Evolutionary conservation across 2,329 filamentous ascomycete species (phyloP), one percentile per base, ranked within the genome.

Genomic region (Hymenotorrendiella dingleyae): DNA sequence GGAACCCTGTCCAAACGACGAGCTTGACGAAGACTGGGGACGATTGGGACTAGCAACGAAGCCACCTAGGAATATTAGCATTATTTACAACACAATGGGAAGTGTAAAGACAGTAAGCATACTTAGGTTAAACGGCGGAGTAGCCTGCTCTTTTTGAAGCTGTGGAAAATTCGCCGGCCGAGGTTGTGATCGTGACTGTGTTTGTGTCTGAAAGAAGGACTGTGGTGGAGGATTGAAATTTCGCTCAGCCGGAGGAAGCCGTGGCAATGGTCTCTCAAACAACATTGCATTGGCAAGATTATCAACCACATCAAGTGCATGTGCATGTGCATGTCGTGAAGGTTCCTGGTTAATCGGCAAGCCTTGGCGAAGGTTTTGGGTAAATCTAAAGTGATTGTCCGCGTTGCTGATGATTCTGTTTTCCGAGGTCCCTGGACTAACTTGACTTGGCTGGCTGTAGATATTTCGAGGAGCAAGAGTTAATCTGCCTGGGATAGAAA

Each of bases 41-140:
- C n/a, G n/a, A n/a, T 44, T 21, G 17, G 50, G 51, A 33, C 45
- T 58, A n/a, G 47, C 43, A 11, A 21, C 14, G 33, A 52, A 55
- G 2, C 46, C 43, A 45, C 36, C 58, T 61, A 17, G 12, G 41
- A 4, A 23, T 4, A 21, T 59, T 37, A 60, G 47, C 12, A 37
- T 32, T 33, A n/a, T 40, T 10, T 8, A 7, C 30, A 33, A 3
- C 19, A 9, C 33, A 40, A 23, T 3, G 4, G 24, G 16, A 19
- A n/a, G n/a, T 4, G 14, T 16, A 23, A 14, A 33, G 21, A 27
- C 23, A 29, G 8, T 17, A 16, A 21, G 48, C 52, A 51, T 47
- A 62, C 59, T 53, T 2, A 56, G 36, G 20, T 53, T 56, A 36
- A 56, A 57, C 10, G 58, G 56, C 4, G 55, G 54, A 17, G 54